Percentiles rank a stretch among this genome's conserved stretches.
Evolutionary conservation across 2,329 filamentous ascomycete genomes (phyloP).

Genomic region (Cytospora paraplurivora): DNA sequence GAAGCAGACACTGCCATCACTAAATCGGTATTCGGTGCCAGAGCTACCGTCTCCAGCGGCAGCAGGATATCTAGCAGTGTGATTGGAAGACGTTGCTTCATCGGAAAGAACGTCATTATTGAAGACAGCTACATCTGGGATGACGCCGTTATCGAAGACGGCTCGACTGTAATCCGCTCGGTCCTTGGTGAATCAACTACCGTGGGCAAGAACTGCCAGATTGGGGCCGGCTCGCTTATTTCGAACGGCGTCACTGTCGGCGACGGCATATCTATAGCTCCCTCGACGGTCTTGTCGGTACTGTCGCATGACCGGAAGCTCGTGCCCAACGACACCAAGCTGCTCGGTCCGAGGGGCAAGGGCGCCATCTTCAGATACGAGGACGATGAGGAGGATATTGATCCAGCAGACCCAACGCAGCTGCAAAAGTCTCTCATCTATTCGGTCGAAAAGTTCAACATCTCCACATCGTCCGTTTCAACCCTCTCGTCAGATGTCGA

Average conservation of each 20-base stretch:
- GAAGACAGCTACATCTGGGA: slow-evolving; percentile 88
- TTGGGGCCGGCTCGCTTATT: slow-evolving; percentile 74
- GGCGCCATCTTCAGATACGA: slow-evolving; percentile 52
- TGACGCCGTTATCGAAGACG: slow-evolving; percentile 74
- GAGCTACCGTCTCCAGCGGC: slow-evolving; percentile 73
- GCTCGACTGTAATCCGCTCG: slow-evolving; percentile 67
- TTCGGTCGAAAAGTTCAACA: slow-evolving; percentile 53
- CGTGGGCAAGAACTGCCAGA: slow-evolving; percentile 69
- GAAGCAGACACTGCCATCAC: slow-evolving; percentile 71
- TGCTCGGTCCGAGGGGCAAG: slow-evolving; percentile 54
- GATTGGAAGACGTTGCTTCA: slow-evolving; percentile 81
- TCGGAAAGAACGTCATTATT: slow-evolving; percentile 81
- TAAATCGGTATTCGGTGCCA: slow-evolving; percentile 74
- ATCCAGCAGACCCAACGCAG: slow-evolving; percentile 47
- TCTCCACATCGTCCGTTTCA: slow-evolving; percentile 59
- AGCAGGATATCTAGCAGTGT: slow-evolving; percentile 73
- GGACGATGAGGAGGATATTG: slow-evolving; percentile 50
- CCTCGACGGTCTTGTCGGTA: slow-evolving; percentile 42
- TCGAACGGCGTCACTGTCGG: slow-evolving; percentile 76
- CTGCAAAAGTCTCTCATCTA: slow-evolving; percentile 61
- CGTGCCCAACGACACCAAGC: slow-evolving; percentile 44
- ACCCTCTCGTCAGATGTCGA: slow-evolving; percentile 66
- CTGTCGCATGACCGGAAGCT: slow-evolving; percentile 42
- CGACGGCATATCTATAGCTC: slow-evolving; percentile 55
- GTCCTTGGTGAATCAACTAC: slow-evolving; percentile 74